phyloP scores from a whole-genome alignment of 768 basidiomycete species.

The Panaeolus papilionaceus region DNA sequence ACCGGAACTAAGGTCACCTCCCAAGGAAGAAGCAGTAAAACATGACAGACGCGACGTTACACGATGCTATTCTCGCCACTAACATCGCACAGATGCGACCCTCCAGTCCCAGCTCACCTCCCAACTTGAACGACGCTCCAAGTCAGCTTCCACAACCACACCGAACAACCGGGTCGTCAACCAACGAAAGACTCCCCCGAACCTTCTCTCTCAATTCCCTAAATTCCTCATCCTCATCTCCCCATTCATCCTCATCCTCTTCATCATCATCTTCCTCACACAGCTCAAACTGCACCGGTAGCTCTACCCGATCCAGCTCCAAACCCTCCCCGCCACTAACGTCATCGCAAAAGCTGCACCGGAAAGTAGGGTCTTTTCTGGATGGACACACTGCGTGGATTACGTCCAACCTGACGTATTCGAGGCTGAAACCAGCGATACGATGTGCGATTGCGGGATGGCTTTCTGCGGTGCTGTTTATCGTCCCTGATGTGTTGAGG shows the following conservation, averaged over 20 bases:
- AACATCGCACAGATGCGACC: background rate
- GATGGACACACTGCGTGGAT: constrained; percentile 51
- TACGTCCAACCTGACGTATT: constrained; percentile 58
- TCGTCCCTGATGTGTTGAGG: constrained; percentile 54
- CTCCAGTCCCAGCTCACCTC: background rate
- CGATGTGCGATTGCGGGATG: constrained; percentile 69
- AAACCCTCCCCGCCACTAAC: background rate
- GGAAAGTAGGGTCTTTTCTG: background rate
- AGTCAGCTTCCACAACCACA: background rate
- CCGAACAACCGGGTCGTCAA: background rate
- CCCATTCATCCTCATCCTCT: background rate
- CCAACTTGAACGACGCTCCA: background rate
- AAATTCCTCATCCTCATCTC: background rate
- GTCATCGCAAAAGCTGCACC: background rate
- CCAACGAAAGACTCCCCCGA: background rate
- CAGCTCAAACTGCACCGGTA: too few relatives aligned
- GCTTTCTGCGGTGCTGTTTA: constrained; percentile 62
- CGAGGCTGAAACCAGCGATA: constrained; percentile 66
- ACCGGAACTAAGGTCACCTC: too few relatives aligned
- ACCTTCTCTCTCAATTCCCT: background rate
- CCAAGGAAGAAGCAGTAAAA: too few relatives aligned
- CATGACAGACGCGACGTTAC: background rate
- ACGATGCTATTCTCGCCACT: background rate
- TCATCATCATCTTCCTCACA: background rate
- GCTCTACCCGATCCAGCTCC: background rate